Conservation (phyloP, 176 grass and related monocot species). For the Eleusine indica region DNA sequence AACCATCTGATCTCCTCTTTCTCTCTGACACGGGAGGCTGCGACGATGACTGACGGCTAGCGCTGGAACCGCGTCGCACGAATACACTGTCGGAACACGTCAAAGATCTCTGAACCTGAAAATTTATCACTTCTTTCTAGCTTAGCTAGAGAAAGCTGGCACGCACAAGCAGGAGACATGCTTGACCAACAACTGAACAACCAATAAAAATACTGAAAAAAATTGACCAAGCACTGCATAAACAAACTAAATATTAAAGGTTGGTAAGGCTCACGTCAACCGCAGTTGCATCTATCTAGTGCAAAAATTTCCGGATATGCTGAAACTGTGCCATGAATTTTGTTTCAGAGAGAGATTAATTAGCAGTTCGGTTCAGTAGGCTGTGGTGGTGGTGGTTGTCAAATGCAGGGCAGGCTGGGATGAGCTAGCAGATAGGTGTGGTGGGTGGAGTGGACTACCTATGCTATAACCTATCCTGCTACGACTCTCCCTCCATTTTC, state of each 20-base stretch:
- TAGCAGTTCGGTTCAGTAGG: not conserved
- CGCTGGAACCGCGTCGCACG: conserved; percentile 11
- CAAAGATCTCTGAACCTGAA: not conserved
- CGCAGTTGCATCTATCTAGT: too few species aligned
- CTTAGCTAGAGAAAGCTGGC: conserved; percentile 22
- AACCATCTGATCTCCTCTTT: not conserved
- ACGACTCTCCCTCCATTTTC: not conserved
- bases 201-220: not conserved
- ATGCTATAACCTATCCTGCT: not conserved
- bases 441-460: not conserved
- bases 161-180: conserved; percentile 5
- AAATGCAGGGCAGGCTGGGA: conserved; percentile 7
- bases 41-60: not conserved
- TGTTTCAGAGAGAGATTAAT: not conserved
- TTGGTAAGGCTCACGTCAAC: not conserved
- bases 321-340: not conserved
- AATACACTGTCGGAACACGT: not conserved
- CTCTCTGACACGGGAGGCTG: not conserved
- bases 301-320: not conserved
- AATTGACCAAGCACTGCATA: not conserved
- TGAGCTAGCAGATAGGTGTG: not conserved
- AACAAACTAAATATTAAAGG: not conserved
- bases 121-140: not conserved
- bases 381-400: not conserved
- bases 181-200: conserved; percentile 10